These are phyloP conservation scores for Euphorbia celastroides DNA, from an alignment of 441 rosid genomes.

Conservation along the genomic window DNA sequence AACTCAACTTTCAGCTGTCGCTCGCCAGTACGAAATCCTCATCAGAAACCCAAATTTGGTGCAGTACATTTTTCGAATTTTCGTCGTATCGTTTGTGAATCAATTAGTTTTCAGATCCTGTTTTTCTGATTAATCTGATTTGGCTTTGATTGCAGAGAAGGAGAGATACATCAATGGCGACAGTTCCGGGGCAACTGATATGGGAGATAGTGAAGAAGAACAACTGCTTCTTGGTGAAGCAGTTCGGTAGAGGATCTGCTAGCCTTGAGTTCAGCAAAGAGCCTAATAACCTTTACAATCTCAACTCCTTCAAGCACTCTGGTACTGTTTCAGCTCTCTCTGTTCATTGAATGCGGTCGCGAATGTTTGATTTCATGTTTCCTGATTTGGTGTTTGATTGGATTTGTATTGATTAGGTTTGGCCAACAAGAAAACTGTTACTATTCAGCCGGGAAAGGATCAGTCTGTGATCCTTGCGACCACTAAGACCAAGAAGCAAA, in stretches of 20 bases:
- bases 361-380: background rate
- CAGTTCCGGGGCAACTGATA: slow-evolving; percentile 46
- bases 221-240: slow-evolving; percentile 48
- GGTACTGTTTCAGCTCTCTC: slow-evolving; percentile 23
- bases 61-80: background rate
- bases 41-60: slow-evolving; percentile 13
- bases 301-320: slow-evolving; percentile 54
- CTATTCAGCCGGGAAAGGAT: slow-evolving; percentile 64
- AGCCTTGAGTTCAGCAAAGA: slow-evolving; percentile 51
- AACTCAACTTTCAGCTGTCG: background rate
- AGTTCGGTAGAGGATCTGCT: slow-evolving; percentile 47
- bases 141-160: slow-evolving; percentile 19
- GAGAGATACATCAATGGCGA: slow-evolving; percentile 33
- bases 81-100: background rate
- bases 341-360: background rate
- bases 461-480: slow-evolving; percentile 62
- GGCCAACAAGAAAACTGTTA: slow-evolving; percentile 76
- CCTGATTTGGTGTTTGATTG: background rate
- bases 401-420: slow-evolving; percentile 32
- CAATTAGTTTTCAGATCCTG: background rate
- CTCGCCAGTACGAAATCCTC: slow-evolving; percentile 3
- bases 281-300: slow-evolving; percentile 50
- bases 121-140: slow-evolving; percentile 15
- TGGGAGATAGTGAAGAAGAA: slow-evolving; percentile 58
- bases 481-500: slow-evolving; percentile 63